Evolutionary conservation across 73 alveolate genomes (phyloP).

Genomic region (Tetrahymena elliotti): DNA sequence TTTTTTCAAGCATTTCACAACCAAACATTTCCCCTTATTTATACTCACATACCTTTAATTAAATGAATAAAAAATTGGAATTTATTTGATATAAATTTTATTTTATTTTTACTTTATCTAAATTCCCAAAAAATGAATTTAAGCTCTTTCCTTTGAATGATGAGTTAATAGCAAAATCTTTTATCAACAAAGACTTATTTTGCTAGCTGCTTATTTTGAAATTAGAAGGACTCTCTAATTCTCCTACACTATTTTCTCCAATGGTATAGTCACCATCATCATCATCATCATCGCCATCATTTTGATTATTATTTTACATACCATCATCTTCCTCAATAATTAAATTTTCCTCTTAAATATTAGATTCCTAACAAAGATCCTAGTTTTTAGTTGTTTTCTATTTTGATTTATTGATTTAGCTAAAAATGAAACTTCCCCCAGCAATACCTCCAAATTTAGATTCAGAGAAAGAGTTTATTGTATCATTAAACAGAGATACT

Average conservation of each 20-base stretch:
- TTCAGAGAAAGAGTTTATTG: not conserved
- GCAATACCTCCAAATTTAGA: not conserved
- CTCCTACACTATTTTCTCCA: not conserved
- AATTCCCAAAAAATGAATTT: not conserved
- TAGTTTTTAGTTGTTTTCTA: not conserved
- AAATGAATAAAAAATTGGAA: not conserved
- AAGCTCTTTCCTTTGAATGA: not conserved
- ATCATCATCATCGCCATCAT: not conserved
- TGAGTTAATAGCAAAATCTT: not conserved
- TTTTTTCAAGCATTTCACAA: not conserved
- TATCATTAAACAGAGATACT: not conserved
- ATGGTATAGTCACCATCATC: not conserved
- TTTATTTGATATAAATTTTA: no score
- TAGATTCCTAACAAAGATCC: not conserved
- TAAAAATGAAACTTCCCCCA: not conserved
- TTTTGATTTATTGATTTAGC: not conserved
- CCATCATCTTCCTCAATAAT: not conserved
- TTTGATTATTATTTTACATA: no score
- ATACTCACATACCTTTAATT: not conserved
- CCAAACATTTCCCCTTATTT: not conserved
- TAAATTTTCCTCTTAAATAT: not conserved
- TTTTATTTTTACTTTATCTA: not conserved
- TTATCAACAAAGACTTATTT: not conserved
- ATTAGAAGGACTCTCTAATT: not conserved
- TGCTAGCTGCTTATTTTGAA: not conserved